Evolutionary conservation across 2,329 filamentous ascomycete genomes (phyloP).

Genomic region (Daldinia sp.): DNA sequence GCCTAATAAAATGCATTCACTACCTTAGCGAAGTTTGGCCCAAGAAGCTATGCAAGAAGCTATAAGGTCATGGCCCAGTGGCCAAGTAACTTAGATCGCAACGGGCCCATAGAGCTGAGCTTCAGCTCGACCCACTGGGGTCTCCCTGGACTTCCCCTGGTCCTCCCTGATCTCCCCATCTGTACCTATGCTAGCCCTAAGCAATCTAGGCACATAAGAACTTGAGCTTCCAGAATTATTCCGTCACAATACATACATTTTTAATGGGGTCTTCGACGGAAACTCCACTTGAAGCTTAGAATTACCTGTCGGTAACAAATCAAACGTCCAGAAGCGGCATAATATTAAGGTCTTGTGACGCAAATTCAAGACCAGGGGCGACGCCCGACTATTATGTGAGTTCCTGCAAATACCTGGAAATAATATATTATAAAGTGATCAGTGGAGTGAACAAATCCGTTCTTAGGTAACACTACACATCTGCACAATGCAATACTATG

Average conservation of each 20-base stretch:
- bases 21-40: neutral
- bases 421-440: neutral
- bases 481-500: neutral
- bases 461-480: neutral
- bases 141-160: too few species aligned
- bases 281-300: constrained; percentile 1
- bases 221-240: constrained; percentile 27
- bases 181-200: constrained; percentile 11
- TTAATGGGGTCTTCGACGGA: neutral
- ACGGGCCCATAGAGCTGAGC: constrained; percentile 15
- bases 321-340: neutral
- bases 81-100: neutral
- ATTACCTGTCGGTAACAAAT: constrained; percentile 1
- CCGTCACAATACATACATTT: neutral
- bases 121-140: constrained; percentile 16
- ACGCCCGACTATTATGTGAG: constrained; percentile 24
- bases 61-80: neutral
- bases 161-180: too few species aligned
- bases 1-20: neutral
- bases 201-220: too few species aligned
- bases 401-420: neutral
- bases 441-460: neutral
- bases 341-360: constrained; percentile 21
- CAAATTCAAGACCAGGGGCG: constrained; percentile 3
- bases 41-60: neutral